Evolutionary conservation across 1,139 yeast genomes (phyloP), one percentile per base, ranked within the genome.

Genomic region (Yamadazyma trypodendri): DNA sequence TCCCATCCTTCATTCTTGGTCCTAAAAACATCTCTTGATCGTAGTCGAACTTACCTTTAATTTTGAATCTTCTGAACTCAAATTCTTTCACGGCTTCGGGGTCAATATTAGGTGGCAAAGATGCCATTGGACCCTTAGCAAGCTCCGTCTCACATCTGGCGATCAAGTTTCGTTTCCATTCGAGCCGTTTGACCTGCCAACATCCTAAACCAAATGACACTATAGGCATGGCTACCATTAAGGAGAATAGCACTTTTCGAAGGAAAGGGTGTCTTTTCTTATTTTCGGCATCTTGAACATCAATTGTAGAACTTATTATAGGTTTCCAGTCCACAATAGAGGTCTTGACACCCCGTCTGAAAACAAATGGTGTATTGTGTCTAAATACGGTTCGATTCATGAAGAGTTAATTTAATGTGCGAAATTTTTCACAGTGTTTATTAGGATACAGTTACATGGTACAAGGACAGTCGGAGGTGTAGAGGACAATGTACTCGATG

Each of bases 11-110:
- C 41, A 85, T 71, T 48, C 96, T 74, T 13, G 98, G 98, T 0
- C 97, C 97, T 37, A 94, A 87, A 51, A 86, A 85, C 69, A 89
- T 80, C 58, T 92, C 99, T 54, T 89, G 82, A 15, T 80, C 79
- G 54, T 92, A 94, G 49, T 86, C 82, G 58, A 84, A 92, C 41
- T 68, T 75, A 0, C 99, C 99, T 38, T 72, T 78, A 12, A 85
- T 66, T 22, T 70, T 65, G 39, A 92, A 90, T 45, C 83, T 72
- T 38, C 97, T 74, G 59, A 84, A 92, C 54, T 89, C 96, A 61
- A 87, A 84, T 44, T 85, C 84, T 21, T 61, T 53, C n/a, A 77
- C 60, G 21, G 76, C 80, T 10, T 70, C 72, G 10, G 83, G 79
- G 10, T 75, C 75, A 23, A 81, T 57, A 14, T 65, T 58, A 29